Conservation (phyloP, 2,329 filamentous ascomycete genomes). For the Onygenales sp. region DNA sequence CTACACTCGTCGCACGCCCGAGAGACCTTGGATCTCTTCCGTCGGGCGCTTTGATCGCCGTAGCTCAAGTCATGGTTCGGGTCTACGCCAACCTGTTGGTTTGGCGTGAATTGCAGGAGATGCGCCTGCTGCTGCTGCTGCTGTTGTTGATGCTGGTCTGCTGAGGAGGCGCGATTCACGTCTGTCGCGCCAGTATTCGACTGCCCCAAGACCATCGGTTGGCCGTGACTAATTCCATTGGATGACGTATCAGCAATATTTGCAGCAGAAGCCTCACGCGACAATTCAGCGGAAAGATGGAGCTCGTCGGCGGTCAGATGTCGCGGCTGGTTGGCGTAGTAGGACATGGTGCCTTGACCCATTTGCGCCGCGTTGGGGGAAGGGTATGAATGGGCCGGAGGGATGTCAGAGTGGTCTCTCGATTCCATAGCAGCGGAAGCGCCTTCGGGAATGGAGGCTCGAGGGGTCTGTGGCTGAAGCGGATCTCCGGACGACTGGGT, state of each 20-base stretch:
- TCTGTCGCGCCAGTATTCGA: slow-evolving; percentile 26
- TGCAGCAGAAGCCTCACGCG: slow-evolving; percentile 35
- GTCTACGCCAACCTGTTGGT: slow-evolving; percentile 35
- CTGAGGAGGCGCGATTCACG: slow-evolving; percentile 27
- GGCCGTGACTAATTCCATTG: slow-evolving; percentile 30
- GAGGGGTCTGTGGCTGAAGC: slow-evolving; percentile 20
- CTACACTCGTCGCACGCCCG: slow-evolving; percentile 83
- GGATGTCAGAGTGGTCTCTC: slow-evolving; percentile 34
- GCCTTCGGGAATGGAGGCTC: slow-evolving; percentile 7
- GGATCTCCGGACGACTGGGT: slow-evolving; percentile 21
- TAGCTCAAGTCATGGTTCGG: slow-evolving; percentile 41
- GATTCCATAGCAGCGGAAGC: slow-evolving; percentile 26
- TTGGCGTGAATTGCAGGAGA: slow-evolving; percentile 34
- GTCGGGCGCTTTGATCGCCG: slow-evolving; percentile 54
- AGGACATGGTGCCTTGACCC: slow-evolving; percentile 33
- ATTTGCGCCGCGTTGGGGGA: slow-evolving; percentile 36
- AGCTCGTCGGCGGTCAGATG: slow-evolving; percentile 39
- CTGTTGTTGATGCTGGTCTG: slow-evolving; percentile 19
- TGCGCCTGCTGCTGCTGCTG: slow-evolving; percentile 21
- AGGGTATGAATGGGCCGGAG: slow-evolving; percentile 35
- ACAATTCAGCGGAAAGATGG: slow-evolving; percentile 37
- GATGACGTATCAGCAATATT: slow-evolving; percentile 31
- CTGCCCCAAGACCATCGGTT: slow-evolving; percentile 30
- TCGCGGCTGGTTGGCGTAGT: slow-evolving; percentile 29
- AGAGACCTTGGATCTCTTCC: slow-evolving; percentile 78